A percentile compares a stretch with the other conserved stretches of the same genome.
Evolutionary conservation across 176 grass and related monocot genomes (phyloP).

Genomic region (Bolboschoenus planiculmis): DNA sequence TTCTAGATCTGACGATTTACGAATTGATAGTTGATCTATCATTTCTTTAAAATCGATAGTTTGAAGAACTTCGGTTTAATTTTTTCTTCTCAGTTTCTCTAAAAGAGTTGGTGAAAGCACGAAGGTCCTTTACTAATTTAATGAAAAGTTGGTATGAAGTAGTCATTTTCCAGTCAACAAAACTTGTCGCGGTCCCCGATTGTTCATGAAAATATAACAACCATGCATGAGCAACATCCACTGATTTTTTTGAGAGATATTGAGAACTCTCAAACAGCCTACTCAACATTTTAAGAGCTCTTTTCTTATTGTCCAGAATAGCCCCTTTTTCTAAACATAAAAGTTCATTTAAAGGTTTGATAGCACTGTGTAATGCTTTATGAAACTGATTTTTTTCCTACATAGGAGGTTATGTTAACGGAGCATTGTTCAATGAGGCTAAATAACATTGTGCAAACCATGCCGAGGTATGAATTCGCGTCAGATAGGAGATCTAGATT

Average conservation of each 20-base stretch:
- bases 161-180: neutral
- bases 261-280: neutral
- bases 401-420: conserved; percentile 27
- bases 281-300: neutral
- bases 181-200: neutral
- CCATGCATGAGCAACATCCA: neutral
- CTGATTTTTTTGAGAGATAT: neutral
- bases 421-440: conserved; percentile 40
- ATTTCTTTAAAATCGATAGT: too few relatives aligned
- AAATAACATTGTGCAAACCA: conserved; percentile 27
- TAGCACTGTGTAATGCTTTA: neutral
- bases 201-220: neutral
- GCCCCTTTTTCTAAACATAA: neutral
- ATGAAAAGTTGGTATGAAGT: neutral
- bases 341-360: neutral
- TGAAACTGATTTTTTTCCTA: neutral
- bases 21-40: neutral
- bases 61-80: neutral
- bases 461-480: conserved; percentile 29
- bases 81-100: neutral
- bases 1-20: conserved; percentile 2
- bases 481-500: conserved; percentile 71
- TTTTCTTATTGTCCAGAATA: too few relatives aligned
- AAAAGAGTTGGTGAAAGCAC: neutral
- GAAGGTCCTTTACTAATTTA: neutral